Conservation (phyloP, 768 basidiomycete species). For the Mycena belliarum region DNA sequence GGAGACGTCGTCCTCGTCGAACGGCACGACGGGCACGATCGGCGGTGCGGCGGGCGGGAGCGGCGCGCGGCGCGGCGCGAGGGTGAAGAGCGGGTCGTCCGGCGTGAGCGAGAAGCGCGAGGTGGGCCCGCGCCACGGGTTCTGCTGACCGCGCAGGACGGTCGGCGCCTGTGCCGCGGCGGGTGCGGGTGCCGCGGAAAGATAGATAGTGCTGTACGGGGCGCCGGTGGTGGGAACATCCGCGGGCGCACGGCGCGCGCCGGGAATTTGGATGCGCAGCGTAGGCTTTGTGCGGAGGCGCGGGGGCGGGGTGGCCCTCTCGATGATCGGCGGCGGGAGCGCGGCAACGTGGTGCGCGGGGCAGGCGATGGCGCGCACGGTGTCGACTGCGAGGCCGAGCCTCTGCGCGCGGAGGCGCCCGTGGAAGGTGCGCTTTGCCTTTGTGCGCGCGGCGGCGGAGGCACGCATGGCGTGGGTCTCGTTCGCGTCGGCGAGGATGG, state of each 20-base stretch:
- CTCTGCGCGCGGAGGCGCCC: constrained; percentile 48
- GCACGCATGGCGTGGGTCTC: constrained; percentile 37
- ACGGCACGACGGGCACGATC: constrained; percentile 28
- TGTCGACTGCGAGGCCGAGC: constrained; percentile 48
- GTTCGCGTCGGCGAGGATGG: constrained; percentile 46
- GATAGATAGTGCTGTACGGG: background rate
- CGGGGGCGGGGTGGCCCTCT: constrained; percentile 27
- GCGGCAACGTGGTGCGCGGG: constrained; percentile 40
- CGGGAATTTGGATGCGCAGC: constrained; percentile 10
- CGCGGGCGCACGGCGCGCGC: background rate
- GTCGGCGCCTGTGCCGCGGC: constrained; percentile 28
- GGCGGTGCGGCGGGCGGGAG: background rate
- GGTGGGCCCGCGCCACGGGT: constrained; percentile 23
- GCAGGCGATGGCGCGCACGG: constrained; percentile 40
- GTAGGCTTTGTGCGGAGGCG: background rate
- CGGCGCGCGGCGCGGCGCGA: constrained; percentile 10
- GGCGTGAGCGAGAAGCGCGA: constrained; percentile 23
- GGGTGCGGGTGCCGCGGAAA: no score
- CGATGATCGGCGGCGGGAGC: constrained; percentile 39
- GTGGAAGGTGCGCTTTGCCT: constrained; percentile 39
- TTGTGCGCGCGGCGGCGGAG: constrained; percentile 39
- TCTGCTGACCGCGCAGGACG: constrained; percentile 21
- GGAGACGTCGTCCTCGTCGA: constrained; percentile 29
- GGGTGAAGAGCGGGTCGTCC: constrained; percentile 18
- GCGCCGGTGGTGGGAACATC: constrained; percentile 9